Evolutionary conservation across 257 asterid species (phyloP), one percentile per base, ranked within the genome.

Genomic region (Solanum sejunctum): DNA sequence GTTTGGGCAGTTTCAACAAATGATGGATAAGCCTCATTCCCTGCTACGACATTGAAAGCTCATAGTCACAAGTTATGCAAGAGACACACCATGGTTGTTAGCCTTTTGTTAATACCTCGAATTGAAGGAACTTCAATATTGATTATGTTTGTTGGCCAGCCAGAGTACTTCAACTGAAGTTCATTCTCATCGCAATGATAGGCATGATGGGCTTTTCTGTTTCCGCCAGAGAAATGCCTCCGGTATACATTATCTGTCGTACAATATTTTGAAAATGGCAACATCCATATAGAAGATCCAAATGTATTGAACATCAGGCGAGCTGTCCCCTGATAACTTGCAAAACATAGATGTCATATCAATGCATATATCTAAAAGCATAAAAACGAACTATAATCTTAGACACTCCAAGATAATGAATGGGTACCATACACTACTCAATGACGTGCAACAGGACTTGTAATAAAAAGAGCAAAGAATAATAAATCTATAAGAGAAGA

Each of bases 321-420:
- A 89, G 98, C 98, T 89, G 98, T 97, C 86, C 98, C 99, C 99
- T 97, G 98, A 89, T 89, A 91, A 89, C 92, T 93, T 90, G 92
- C 86, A 84, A 84, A 88, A 85, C 78, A 57, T 84, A 85, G 79
- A 87, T 87, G 88, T 90, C 54, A 58, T 51, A 28, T 61, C 61
- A 64, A 87, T 83, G 89, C 88, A 89, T 80, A 84, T 45, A 75
- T 81, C 86, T 55, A 51, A 84, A 85, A 60, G 80, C 55, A 87
- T 70, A 88, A 20, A n/a, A 39, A 43, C n/a, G 55, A 87, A 52
- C 81, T 21, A 71, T 83, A 85, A 58, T 85, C 81, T 67, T 45
- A 45, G 58, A 45, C 32, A 45, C 41, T 20, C 18, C 17, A 71
- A 73, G 57, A 73, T 73, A 73, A 73, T 73, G 58, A 45, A 73